Base-by-base conservation (phyloP, 371 early-diverging fungal species). In the Lichtheimia hyalospora region DNA sequence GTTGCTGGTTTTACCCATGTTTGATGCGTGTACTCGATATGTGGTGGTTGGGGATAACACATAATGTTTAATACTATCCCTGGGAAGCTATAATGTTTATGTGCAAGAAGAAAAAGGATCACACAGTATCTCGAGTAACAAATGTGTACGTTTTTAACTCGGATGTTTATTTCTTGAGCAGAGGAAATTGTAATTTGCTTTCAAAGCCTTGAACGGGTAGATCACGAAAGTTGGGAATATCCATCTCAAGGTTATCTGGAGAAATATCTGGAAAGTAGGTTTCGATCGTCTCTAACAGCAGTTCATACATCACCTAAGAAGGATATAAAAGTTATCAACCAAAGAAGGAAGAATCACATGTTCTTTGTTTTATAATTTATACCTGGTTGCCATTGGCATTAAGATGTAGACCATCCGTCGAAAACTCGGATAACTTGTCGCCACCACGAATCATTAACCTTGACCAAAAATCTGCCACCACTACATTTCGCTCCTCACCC, bases 371-470 rank as follows among this genome's bases (percentile, higher is more conserved):
- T 8, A 15, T 3, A 27, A 62, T n/a, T n/a, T n/a, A n/a, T 73
- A 81, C 84, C 61, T 73, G 41, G 59, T 89, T 87, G 10, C 89
- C 92, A 24, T 75, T 70, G 4, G 66, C 51, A 21, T 68, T 74
- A 7, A 92, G 67, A 67, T 92, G 92, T 10, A 92, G 58, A 1
- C 92, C 92, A 67, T 92, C 92, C 12, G 52, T 49, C 18, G 87
- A 60, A 65, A 73, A 81, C 3, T 82, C 73, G 3, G 58, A 58
- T 2, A 80, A 59, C 20, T 63, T 58, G 3, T 58, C 49, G 1
- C 52, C 27, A 6, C 59, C 57, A 3, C 18, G 23, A 21, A 66
- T 64, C 69, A 82, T 83, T 23, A 87, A 64, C 5, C 64, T 68
- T 5, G 73, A 41, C 89, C 90, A 93, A 20, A 85, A 50, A 61